A percentile compares a stretch with the other conserved stretches of the same genome.
These are phyloP conservation scores for Leishmania aethiopica DNA, from an alignment of 208 protist genomes.

Conservation along the genomic window DNA sequence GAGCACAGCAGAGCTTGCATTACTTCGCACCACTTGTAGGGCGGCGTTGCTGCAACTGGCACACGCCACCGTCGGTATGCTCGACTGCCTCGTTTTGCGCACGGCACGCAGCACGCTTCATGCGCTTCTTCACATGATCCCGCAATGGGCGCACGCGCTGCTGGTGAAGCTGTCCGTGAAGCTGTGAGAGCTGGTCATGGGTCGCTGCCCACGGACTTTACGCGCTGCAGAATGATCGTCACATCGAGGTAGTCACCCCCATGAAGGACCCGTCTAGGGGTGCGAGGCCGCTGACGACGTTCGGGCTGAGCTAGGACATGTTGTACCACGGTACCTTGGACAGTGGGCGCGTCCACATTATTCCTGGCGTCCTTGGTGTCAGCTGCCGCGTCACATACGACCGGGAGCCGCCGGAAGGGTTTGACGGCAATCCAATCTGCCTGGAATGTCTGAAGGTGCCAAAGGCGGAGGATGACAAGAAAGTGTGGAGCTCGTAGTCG, in stretches of 20 bases:
- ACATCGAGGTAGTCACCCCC: conserved; percentile 32
- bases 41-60: not conserved
- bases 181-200: conserved; percentile 37
- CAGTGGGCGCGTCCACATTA: conserved; percentile 56
- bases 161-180: conserved; percentile 35
- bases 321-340: conserved; percentile 62
- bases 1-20: not conserved
- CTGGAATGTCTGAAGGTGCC: conserved; percentile 53
- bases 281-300: conserved; percentile 17
- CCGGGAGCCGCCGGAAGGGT: conserved; percentile 43
- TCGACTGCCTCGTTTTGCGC: conserved; percentile 29
- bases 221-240: conserved; percentile 26
- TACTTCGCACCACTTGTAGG: not conserved
- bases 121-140: conserved; percentile 36
- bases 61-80: conserved; percentile 4
- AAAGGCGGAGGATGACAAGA: conserved; percentile 11
- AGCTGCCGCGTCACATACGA: conserved; percentile 35
- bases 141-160: conserved; percentile 29
- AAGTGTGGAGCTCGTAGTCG: conserved; percentile 54
- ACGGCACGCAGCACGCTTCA: conserved; percentile 29
- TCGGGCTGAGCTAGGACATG: conserved; percentile 44
- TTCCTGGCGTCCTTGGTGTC: conserved; percentile 35
- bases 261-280: conserved; percentile 7
- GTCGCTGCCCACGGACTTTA: conserved; percentile 30
- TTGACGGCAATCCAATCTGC: conserved; percentile 65